Conservation (phyloP, 371 early-diverging fungal genomes). For the Chytridium lagenaria region DNA sequence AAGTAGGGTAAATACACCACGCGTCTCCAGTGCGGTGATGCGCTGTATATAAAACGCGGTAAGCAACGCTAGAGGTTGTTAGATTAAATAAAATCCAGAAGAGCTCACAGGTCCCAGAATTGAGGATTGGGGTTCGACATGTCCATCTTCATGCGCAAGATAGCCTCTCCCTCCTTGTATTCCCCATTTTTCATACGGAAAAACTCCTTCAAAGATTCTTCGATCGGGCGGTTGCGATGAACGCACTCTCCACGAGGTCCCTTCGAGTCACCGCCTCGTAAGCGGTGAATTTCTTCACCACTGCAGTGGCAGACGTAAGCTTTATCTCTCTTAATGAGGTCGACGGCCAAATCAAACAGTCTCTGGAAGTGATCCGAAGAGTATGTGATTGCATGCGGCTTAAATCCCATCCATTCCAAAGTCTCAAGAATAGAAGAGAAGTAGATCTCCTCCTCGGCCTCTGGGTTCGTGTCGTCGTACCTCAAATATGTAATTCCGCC, state of each 20-base stretch:
- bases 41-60: slow-evolving; percentile 90
- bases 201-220: slow-evolving; percentile 94
- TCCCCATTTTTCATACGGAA: slow-evolving; percentile 97
- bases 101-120: slow-evolving; percentile 91
- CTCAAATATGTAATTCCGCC: slow-evolving; percentile 94
- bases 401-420: slow-evolving; percentile 97
- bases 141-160: slow-evolving; percentile 99
- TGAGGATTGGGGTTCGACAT: slow-evolving; percentile 95
- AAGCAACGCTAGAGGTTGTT: slow-evolving; percentile 71
- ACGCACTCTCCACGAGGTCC: slow-evolving; percentile 89
- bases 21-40: slow-evolving; percentile 92
- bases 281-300: slow-evolving; percentile 89
- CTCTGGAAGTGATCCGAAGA: slow-evolving; percentile 98
- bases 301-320: slow-evolving; percentile 99
- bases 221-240: slow-evolving; percentile 93
- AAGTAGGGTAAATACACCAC: slow-evolving; percentile 99
- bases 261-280: slow-evolving; percentile 88
- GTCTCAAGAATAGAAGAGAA: slow-evolving; percentile 96
- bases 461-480: slow-evolving; percentile 99
- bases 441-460: slow-evolving; percentile 97
- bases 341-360: slow-evolving; percentile 90
- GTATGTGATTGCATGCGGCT: slow-evolving; percentile 93
- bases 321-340: slow-evolving; percentile 89
- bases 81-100: not conserved
- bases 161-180: slow-evolving; percentile 93